A percentile compares a stretch with the other conserved stretches of the same genome.
phyloP scores from a whole-genome alignment of 495 filamentous ascomycete genomes.

The Aspergillus kassunensis region DNA sequence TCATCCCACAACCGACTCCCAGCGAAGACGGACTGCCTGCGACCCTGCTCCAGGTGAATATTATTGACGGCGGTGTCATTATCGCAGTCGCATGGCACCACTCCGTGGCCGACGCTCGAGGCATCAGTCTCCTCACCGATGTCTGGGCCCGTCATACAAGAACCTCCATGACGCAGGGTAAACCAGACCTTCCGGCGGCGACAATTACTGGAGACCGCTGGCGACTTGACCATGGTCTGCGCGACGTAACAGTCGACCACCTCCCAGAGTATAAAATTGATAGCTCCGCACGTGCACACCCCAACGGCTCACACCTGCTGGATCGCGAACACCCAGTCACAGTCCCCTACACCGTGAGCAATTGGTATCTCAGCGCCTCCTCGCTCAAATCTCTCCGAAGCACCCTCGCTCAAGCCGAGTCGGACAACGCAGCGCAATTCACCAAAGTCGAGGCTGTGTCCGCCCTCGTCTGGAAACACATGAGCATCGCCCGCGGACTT shows the following conservation, averaged over 20 bases:
- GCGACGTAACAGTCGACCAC: slow-evolving; percentile 4
- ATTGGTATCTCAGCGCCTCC: slow-evolving; percentile 4
- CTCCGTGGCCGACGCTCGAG: slow-evolving; percentile 5
- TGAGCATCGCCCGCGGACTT: slow-evolving; percentile 8
- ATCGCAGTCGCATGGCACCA: slow-evolving; percentile 8
- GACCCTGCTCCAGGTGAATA: slow-evolving; percentile 1
- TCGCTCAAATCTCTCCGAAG: slow-evolving; percentile 3
- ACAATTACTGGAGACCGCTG: slow-evolving; percentile 2
- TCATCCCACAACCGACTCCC: background rate
- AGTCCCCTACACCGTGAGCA: slow-evolving; percentile 10
- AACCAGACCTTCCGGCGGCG: background rate
- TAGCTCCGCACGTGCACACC: slow-evolving; percentile 2
- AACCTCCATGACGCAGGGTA: background rate
- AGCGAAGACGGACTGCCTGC: slow-evolving; percentile 1
- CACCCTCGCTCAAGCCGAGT: background rate
- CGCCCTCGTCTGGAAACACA: slow-evolving; percentile 11
- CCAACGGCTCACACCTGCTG: slow-evolving; percentile 3
- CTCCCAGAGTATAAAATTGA: slow-evolving; percentile 10
- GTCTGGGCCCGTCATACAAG: slow-evolving; percentile 5
- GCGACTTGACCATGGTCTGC: slow-evolving; percentile 7
- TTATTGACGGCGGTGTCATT: slow-evolving; percentile 6
- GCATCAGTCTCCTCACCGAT: slow-evolving; percentile 2
- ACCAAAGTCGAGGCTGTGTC: slow-evolving; percentile 11
- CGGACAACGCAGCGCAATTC: slow-evolving; percentile 4
- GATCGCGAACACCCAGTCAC: slow-evolving; percentile 8